Evolutionary conservation across 2,329 filamentous ascomycete genomes (phyloP), one percentile per base, ranked within the genome.

Genomic region (Tolypocladium paradoxum): DNA sequence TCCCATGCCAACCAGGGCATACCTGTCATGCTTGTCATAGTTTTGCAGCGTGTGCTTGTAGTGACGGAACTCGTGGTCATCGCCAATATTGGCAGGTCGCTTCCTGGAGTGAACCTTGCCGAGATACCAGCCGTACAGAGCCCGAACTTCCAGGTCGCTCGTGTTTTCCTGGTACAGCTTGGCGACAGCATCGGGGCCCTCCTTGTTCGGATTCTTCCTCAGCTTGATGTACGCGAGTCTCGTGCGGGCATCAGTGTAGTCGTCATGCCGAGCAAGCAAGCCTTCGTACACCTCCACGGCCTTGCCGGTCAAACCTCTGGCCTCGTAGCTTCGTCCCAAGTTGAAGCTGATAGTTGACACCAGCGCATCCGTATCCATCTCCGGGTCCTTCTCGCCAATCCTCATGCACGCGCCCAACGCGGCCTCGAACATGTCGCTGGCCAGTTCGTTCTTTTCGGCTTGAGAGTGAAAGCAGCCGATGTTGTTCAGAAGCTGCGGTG

Each of bases 321-420:
- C 85, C 73, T 99, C 93, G 63, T 96, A 96, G 54, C 90, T 95
- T 54, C 93, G 83, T 31, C 88, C 93, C 40, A 99, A 82, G 64
- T 97, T 99, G 77, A 93, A 99, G 66, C 90, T 96, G 67, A 99
- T 95, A 3, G 91, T 96, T 0, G 92, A 96, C 29, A 97, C 86
- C 5, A 99, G 77, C 16, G 90, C 90, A 70, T 99, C 93, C 0
- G 86, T 91, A 65, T 97, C 93, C 56, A 85, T 79, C 1, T 82
- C 81, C 51, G 85, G 80, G 43, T 90, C 86, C 61, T 83, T 85
- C 62, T 90, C 85, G 48, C 84, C 83, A 56, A 90, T 85, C 61
- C 87, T 87, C 61, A 95, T 84, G 64, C 91, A 96, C 18, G 92
- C 89, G 57, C 86, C 87, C 52, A 99, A 73, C 0, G 91, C 93